phyloP scores from a whole-genome alignment of 2,329 filamentous ascomycete genomes.

The Penicillium sp. region DNA sequence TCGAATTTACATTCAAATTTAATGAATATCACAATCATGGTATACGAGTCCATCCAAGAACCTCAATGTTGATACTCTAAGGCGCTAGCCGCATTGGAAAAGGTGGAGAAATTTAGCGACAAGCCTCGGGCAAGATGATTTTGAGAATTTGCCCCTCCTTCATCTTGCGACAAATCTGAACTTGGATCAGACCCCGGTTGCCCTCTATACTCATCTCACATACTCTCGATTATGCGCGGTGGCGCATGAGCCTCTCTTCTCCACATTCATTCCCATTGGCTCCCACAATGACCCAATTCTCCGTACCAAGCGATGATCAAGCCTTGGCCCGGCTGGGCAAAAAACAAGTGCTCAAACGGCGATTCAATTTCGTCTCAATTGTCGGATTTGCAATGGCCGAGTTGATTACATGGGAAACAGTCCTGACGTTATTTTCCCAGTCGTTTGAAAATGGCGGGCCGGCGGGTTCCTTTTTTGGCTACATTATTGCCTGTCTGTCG shows the following conservation, averaged over 20 bases:
- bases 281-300: conserved; percentile 7
- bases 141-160: no score
- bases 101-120: not conserved
- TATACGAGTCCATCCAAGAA: no score
- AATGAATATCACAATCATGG: no score
- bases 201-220: no score
- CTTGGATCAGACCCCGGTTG: no score
- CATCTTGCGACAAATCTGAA: no score
- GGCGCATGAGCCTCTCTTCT: conserved; percentile 5
- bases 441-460: conserved; percentile 44
- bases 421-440: conserved; percentile 41
- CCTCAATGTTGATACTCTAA: no score
- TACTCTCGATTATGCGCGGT: conserved; percentile 3
- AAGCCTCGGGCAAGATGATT: not conserved
- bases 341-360: conserved; percentile 43
- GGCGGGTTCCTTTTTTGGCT: conserved; percentile 48
- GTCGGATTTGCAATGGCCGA: conserved; percentile 44
- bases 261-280: not conserved
- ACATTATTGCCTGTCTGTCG: conserved; percentile 48
- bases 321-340: conserved; percentile 42
- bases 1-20: no score
- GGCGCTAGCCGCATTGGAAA: not conserved
- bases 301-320: conserved; percentile 27
- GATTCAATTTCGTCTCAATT: conserved; percentile 41
- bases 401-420: conserved; percentile 45